Base-by-base conservation (phyloP, 2,329 filamentous ascomycete genomes). In the Alternaria sp. region DNA sequence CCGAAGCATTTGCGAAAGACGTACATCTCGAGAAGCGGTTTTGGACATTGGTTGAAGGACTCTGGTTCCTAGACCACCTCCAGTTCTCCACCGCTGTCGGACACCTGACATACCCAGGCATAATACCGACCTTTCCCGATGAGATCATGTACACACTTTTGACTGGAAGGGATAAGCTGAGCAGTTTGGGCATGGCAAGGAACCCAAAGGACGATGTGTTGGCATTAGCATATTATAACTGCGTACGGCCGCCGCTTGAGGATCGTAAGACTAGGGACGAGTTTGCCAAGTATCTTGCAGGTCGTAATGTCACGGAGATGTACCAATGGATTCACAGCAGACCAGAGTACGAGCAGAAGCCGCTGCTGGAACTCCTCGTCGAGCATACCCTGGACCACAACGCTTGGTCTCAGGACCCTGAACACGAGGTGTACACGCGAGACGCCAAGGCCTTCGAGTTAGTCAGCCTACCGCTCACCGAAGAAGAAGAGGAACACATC, bases 81-180 rank as follows among this genome's bases (percentile, higher is more conserved):
- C 83, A 92, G 56, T 93, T 91, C 58, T 67, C 75, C 53, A 78
- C 65, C 63, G 91, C 92, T 3, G 82, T 96, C 28, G 88, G 92
- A 67, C 88, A 89, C 72, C 85, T 96, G 13, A 88, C 91, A 4
- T 89, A 95, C 69, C 92, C 92, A 0, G 91, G 90, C 1, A 83
- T 96, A 4, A 87, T 89, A 21, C 88, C 90, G 34, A 92, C 92
- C 53, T 96, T 95, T 70, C 85, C 90, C 56, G 91, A 95, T 77
- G 90, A 96, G 61, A 93, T 96, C 51, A 83, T 95, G 66, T 84
- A 85, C 26, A 84, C 85, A 4, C 84, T 95, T 4, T 86, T 91
- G 51, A 83, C 85, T 5, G 60, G 67, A 3, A 53, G 54, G 23
- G 60, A 69, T n/a, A 65, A 59, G 53, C 53, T 71, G 10, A 64